Evolutionary conservation across 2,329 filamentous ascomycete genomes (phyloP).

Genomic region (Chalaropsis thielavioides): DNA sequence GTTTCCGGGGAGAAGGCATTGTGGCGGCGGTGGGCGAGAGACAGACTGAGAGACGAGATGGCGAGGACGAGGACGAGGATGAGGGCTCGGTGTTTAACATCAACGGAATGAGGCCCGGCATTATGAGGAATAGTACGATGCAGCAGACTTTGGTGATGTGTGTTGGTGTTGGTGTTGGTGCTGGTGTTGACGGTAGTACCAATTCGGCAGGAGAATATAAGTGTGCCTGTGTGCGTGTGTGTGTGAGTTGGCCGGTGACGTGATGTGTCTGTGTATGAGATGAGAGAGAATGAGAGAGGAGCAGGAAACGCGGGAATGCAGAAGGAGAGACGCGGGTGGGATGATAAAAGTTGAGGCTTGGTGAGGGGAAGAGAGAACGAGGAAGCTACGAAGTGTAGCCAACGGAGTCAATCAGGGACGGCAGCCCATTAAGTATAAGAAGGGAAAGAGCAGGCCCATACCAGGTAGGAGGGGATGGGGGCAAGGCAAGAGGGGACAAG

Average conservation of each 20-base stretch:
- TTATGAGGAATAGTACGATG: constrained; percentile 17
- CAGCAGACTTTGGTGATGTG: background rate
- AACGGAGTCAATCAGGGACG: background rate
- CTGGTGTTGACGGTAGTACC: background rate
- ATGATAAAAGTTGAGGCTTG: background rate
- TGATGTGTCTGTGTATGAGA: background rate
- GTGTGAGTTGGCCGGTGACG: background rate
- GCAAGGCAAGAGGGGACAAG: background rate
- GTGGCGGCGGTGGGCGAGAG: constrained; percentile 17
- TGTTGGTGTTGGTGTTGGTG: background rate
- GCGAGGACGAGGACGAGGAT: constrained; percentile 18
- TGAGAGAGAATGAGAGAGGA: too few relatives aligned
- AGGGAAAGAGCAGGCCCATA: background rate
- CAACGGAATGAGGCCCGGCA: constrained; percentile 25
- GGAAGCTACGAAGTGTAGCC: background rate
- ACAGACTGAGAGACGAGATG: constrained; percentile 13
- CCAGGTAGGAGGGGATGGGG: background rate
- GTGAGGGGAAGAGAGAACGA: background rate
- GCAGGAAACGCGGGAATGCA: background rate
- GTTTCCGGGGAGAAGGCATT: constrained; percentile 6
- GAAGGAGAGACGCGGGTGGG: background rate
- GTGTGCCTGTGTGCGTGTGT: background rate
- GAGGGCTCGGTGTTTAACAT: constrained; percentile 21
- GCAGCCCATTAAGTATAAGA: constrained; percentile 5
- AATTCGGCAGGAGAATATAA: background rate